phyloP scores from a whole-genome alignment of 495 filamentous ascomycete species.

The Penicillium robsamsonii region DNA sequence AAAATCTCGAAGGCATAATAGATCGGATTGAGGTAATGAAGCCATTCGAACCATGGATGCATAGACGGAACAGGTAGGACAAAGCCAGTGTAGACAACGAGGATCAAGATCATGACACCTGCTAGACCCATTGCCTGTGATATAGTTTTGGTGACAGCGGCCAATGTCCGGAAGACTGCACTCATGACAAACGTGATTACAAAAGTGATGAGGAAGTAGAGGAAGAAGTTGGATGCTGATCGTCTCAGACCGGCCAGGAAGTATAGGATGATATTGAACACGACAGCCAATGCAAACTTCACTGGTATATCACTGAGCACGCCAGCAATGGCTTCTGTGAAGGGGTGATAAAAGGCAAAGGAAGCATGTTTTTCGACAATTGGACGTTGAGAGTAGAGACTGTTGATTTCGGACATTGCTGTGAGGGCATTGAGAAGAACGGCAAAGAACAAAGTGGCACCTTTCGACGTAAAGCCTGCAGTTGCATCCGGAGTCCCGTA shows the following conservation, averaged over 20 bases:
- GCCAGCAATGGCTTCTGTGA: conserved; percentile 53
- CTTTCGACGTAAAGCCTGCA: conserved; percentile 65
- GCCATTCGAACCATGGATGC: conserved; percentile 50
- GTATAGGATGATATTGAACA: conserved; percentile 53
- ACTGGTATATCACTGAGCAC: conserved; percentile 55
- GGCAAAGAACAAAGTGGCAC: conserved; percentile 82
- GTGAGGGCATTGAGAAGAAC: conserved; percentile 62
- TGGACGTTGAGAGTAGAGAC: conserved; percentile 52
- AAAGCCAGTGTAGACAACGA: conserved; percentile 48
- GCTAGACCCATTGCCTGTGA: conserved; percentile 47
- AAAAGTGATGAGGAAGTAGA: conserved; percentile 54
- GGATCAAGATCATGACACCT: conserved; percentile 40
- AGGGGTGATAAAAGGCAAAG: conserved; percentile 60
- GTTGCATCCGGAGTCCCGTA: conserved; percentile 64
- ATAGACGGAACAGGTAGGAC: conserved; percentile 42
- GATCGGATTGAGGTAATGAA: conserved; percentile 45
- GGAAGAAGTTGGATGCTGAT: conserved; percentile 50
- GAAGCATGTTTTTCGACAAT: conserved; percentile 60
- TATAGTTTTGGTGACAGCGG: conserved; percentile 41
- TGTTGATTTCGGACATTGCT: conserved; percentile 54
- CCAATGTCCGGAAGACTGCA: conserved; percentile 45
- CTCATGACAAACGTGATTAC: conserved; percentile 54
- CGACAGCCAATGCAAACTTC: conserved; percentile 41
- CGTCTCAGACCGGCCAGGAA: conserved; percentile 52
- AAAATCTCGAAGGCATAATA: conserved; percentile 45